Conservation (phyloP, 305 asterid genomes). For the Fraxinus velutina region DNA sequence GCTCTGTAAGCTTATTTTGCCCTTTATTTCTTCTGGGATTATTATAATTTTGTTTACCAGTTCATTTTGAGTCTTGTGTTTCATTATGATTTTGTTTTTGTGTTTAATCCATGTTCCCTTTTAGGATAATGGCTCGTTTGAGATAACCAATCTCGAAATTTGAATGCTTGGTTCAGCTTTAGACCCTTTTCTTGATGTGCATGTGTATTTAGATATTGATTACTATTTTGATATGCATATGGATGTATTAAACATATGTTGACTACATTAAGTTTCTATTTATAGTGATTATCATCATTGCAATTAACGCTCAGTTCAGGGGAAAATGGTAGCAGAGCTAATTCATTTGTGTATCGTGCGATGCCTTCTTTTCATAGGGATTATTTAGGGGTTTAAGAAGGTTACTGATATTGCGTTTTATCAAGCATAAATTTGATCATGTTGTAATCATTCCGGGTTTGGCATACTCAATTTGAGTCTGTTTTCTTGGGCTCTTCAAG, state of each 20-base stretch:
- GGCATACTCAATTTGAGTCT: background rate
- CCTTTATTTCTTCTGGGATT: conserved; percentile 16
- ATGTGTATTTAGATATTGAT: background rate
- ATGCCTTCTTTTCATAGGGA: background rate
- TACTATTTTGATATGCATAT: background rate
- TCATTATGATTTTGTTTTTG: background rate
- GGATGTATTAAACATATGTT: background rate
- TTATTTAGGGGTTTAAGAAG: background rate
- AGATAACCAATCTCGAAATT: background rate
- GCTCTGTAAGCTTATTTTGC: conserved; percentile 51
- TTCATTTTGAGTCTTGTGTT: background rate
- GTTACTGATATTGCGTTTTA: background rate
- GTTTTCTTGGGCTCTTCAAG: background rate
- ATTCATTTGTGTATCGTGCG: background rate
- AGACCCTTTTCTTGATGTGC: background rate
- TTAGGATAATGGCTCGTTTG: background rate
- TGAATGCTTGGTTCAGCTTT: background rate
- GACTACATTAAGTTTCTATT: background rate
- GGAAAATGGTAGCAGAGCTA: background rate
- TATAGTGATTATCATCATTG: background rate
- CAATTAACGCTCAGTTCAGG: background rate
- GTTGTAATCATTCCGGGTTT: background rate
- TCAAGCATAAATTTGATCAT: background rate
- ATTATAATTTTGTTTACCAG: background rate
- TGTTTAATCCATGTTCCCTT: background rate